phyloP scores from a whole-genome alignment of 768 basidiomycete species.

The Multifurca ochricompacta region DNA sequence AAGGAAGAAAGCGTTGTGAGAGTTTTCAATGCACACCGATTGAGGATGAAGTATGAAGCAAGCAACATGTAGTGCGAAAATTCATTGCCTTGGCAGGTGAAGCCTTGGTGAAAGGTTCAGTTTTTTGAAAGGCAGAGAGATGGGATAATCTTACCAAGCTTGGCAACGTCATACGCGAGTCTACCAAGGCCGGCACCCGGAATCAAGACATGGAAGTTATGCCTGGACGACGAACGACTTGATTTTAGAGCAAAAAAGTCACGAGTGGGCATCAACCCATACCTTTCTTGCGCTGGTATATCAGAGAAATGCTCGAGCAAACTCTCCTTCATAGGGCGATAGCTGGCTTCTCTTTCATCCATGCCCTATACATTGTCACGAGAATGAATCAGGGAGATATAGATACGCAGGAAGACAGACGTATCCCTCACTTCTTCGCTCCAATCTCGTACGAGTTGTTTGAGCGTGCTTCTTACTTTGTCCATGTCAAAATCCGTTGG shows the following conservation, averaged over 20 bases:
- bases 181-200: constrained; percentile 89
- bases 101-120: constrained; percentile 44
- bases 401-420: background rate
- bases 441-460: constrained; percentile 94
- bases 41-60: constrained; percentile 80
- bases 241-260: background rate
- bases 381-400: background rate
- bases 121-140: background rate
- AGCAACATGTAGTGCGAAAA: constrained; percentile 95
- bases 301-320: constrained; percentile 56
- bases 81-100: constrained; percentile 89
- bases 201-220: constrained; percentile 64
- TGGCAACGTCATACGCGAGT: constrained; percentile 82
- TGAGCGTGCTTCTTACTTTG: constrained; percentile 83
- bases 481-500: constrained; percentile 78
- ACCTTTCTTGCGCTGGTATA: constrained; percentile 50
- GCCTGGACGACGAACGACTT: no score
- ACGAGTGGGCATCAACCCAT: background rate
- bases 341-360: constrained; percentile 69
- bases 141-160: constrained; percentile 46
- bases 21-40: constrained; percentile 51
- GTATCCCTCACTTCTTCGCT: constrained; percentile 54
- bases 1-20: background rate
- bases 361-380: constrained; percentile 47
- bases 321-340: constrained; percentile 74